Conservation (phyloP, 768 basidiomycete genomes). For the Naganishia friedmannii region DNA sequence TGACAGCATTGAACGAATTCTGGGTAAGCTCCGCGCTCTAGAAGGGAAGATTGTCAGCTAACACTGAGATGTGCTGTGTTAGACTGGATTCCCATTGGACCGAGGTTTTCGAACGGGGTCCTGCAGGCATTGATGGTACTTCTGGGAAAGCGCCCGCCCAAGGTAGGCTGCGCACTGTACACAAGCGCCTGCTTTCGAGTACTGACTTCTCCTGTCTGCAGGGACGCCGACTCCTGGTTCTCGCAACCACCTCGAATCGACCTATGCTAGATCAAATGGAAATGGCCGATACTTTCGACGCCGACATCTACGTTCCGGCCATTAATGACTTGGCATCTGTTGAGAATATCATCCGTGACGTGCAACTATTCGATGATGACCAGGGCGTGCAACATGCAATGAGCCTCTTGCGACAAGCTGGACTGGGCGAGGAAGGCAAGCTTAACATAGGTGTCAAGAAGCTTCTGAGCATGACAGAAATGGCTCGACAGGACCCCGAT, state of each 20-base stretch:
- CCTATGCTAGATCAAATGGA: conserved; percentile 83
- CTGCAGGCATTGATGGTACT: conserved; percentile 86
- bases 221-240: conserved; percentile 85
- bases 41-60: background rate
- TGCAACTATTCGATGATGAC: conserved; percentile 67
- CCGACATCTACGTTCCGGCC: conserved; percentile 78
- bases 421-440: conserved; percentile 61
- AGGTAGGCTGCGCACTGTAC: conserved; percentile 57
- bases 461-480: conserved; percentile 83
- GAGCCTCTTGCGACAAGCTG: conserved; percentile 68
- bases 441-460: conserved; percentile 91
- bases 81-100: conserved; percentile 97
- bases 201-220: conserved; percentile 46
- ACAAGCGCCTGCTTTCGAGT: background rate
- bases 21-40: conserved; percentile 61
- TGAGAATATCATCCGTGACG: conserved; percentile 72
- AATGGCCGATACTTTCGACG: conserved; percentile 81
- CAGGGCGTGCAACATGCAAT: conserved; percentile 60
- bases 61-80: background rate
- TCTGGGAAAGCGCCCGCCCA: conserved; percentile 83
- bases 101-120: conserved; percentile 91
- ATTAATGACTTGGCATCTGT: conserved; percentile 69
- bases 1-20: conserved; percentile 85
- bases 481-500: conserved; percentile 92
- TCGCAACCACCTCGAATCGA: conserved; percentile 87